Evolutionary conservation across 148 eudicot species (phyloP).

Genomic region (Amaranthus hypochondriacus): DNA sequence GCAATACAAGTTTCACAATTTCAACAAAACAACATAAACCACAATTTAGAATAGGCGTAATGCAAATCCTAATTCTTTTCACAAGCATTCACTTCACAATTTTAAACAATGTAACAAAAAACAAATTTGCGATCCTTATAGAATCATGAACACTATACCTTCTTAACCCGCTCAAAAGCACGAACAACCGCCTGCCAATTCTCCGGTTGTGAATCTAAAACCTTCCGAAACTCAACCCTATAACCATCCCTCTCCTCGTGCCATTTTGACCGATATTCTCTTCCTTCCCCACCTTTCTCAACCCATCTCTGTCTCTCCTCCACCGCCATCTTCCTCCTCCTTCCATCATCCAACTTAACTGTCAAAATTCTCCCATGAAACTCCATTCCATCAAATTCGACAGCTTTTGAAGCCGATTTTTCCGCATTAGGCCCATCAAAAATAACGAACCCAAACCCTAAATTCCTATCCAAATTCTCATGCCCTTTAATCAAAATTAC

Average conservation of each 20-base stretch:
- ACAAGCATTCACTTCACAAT: no score
- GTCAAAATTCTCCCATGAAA: constrained; percentile 91
- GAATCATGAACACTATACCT: constrained; percentile 38
- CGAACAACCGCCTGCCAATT: constrained; percentile 93
- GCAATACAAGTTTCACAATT: background rate
- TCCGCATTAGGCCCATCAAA: constrained; percentile 51
- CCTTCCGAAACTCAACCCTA: constrained; percentile 48
- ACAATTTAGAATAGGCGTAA: background rate
- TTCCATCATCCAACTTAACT: constrained; percentile 84
- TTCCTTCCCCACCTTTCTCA: constrained; percentile 37
- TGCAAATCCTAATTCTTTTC: no score
- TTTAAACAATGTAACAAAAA: no score
- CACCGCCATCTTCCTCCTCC: constrained; percentile 45
- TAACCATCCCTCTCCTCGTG: constrained; percentile 70
- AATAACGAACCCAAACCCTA: constrained; percentile 89
- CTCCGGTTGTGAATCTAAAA: constrained; percentile 73
- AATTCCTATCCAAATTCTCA: constrained; percentile 58
- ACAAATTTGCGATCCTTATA: background rate
- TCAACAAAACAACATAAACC: background rate
- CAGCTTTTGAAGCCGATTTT: constrained; percentile 70
- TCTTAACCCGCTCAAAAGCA: constrained; percentile 80
- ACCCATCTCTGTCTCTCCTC: constrained; percentile 66
- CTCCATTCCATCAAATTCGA: constrained; percentile 94
- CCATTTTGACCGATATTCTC: constrained; percentile 62
- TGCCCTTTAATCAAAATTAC: constrained; percentile 79